A percentile compares a stretch with the other conserved stretches of the same genome.
Conservation (phyloP, 2,329 filamentous ascomycete species). For the Hymenotorrendiella dingleyae region DNA sequence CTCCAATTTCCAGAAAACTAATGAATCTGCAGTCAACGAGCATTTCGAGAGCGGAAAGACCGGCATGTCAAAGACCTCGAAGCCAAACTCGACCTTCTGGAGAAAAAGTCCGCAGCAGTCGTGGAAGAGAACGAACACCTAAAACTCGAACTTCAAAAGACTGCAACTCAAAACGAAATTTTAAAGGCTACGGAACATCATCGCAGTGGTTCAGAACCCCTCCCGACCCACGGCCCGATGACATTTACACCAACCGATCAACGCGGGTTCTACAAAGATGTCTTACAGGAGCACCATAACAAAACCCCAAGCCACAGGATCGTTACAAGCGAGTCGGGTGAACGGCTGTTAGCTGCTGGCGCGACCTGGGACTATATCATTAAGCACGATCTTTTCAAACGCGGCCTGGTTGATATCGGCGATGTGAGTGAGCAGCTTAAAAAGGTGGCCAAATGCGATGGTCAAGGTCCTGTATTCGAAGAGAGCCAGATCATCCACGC, state of each 20-base stretch:
- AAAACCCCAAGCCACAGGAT: constrained; percentile 65
- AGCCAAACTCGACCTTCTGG: constrained; percentile 71
- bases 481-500: constrained; percentile 67
- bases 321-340: constrained; percentile 57
- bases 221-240: constrained; percentile 57
- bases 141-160: constrained; percentile 75
- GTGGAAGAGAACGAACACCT: constrained; percentile 81
- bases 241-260: constrained; percentile 65
- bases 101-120: constrained; percentile 66
- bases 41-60: constrained; percentile 94
- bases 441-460: constrained; percentile 71
- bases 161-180: constrained; percentile 88
- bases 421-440: constrained; percentile 77
- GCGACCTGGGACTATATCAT: constrained; percentile 91
- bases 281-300: constrained; percentile 55
- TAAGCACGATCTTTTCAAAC: constrained; percentile 67
- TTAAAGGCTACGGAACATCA: constrained; percentile 67
- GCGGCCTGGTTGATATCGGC: constrained; percentile 73
- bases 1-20: neutral
- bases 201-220: constrained; percentile 28
- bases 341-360: constrained; percentile 65
- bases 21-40: constrained; percentile 64
- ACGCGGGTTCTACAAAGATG: constrained; percentile 62
- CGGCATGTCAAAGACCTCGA: constrained; percentile 91
- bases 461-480: constrained; percentile 81